A percentile compares a stretch with the other conserved stretches of the same genome.
These are phyloP conservation scores for Suillus alpinus DNA, from an alignment of 768 basidiomycete species.

Conservation along the genomic window DNA sequence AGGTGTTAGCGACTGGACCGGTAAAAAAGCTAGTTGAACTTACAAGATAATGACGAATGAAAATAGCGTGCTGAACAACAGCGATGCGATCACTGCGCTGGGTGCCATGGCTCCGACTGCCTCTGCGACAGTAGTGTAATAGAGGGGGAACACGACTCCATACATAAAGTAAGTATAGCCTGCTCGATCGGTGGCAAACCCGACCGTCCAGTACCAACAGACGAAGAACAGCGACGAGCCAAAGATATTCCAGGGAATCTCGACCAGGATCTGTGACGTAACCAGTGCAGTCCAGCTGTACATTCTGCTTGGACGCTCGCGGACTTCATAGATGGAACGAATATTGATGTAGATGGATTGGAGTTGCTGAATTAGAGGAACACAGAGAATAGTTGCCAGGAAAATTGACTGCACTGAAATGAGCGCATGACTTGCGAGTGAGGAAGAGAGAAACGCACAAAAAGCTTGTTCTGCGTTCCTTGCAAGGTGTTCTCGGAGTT, in stretches of 20 bases:
- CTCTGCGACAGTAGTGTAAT: conserved; percentile 41
- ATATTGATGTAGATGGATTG: conserved; percentile 56
- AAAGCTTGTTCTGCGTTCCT: conserved; percentile 42
- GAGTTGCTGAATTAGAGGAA: conserved; percentile 55
- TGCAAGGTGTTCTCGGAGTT: conserved; percentile 33
- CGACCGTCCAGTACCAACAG: conserved; percentile 51
- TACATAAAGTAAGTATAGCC: conserved; percentile 40
- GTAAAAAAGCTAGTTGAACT: conserved; percentile 9
- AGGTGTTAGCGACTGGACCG: neutral
- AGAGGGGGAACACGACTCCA: conserved; percentile 39
- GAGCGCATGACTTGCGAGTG: neutral
- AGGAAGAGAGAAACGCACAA: conserved; percentile 25
- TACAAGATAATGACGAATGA: conserved; percentile 43
- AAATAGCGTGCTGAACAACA: conserved; percentile 38
- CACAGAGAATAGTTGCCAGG: conserved; percentile 42
- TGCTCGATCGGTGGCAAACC: conserved; percentile 34
- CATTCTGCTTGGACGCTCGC: conserved; percentile 62
- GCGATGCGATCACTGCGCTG: conserved; percentile 37
- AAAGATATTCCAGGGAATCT: conserved; percentile 43
- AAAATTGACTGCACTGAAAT: conserved; percentile 41
- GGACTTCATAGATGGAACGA: conserved; percentile 57
- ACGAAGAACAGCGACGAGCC: conserved; percentile 40
- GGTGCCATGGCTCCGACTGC: conserved; percentile 44
- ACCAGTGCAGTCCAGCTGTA: conserved; percentile 61
- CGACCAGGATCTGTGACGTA: conserved; percentile 49